Conservation (phyloP, 768 basidiomycete species). For the Russula emetica region DNA sequence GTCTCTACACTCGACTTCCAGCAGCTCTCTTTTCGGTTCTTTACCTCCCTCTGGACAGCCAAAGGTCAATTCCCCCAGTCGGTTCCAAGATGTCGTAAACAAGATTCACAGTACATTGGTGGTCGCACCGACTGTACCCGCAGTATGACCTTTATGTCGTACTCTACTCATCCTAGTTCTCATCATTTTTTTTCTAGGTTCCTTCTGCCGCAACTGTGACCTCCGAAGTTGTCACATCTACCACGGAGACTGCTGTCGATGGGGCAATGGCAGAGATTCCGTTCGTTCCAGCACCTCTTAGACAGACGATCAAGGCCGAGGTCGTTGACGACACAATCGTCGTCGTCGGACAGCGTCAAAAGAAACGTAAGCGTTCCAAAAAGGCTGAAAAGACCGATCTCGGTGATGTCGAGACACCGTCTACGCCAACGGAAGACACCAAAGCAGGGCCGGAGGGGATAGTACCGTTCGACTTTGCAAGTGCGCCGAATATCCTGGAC, state of each 20-base stretch:
- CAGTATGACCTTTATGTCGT: constrained; percentile 33
- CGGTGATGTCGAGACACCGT: constrained; percentile 20
- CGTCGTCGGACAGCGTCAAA: constrained; percentile 63
- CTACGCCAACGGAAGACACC: constrained; percentile 21
- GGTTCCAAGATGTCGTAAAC: constrained; percentile 53
- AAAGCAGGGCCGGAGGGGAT: constrained; percentile 32
- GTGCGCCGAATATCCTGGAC: constrained; percentile 69
- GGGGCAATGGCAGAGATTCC: constrained; percentile 66
- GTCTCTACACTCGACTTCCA: constrained; percentile 31
- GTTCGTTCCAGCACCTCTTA: constrained; percentile 65
- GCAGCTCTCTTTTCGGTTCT: constrained; percentile 44
- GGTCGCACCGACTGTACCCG: constrained; percentile 51
- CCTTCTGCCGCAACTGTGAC: background rate
- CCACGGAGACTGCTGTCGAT: constrained; percentile 10
- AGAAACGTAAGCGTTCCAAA: constrained; percentile 59
- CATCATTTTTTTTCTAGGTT: constrained; percentile 5
- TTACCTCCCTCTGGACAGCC: background rate
- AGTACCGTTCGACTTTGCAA: constrained; percentile 62
- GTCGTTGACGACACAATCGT: constrained; percentile 61
- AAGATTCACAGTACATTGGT: constrained; percentile 64
- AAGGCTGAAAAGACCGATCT: constrained; percentile 28
- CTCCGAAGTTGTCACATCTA: constrained; percentile 18
- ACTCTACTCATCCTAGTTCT: background rate
- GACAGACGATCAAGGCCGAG: constrained; percentile 36
- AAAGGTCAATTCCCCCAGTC: constrained; percentile 8